Evolutionary conservation across 1,284 basidiomycete species (phyloP).

Genomic region (Ustilago hordei): DNA sequence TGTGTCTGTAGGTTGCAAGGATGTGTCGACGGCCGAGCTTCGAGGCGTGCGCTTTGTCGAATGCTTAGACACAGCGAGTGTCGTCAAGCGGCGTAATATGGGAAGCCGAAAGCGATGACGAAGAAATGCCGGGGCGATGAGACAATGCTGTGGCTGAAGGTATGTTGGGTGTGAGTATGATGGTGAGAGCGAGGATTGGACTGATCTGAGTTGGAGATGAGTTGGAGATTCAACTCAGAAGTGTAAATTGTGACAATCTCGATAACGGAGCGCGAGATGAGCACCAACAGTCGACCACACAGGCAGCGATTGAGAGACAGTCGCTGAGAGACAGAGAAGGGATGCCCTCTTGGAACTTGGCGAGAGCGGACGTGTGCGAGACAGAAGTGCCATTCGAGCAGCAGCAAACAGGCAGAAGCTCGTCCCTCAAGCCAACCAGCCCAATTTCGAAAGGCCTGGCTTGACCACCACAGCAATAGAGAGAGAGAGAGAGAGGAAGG

Average conservation of each 20-base stretch:
- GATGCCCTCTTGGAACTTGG: slow-evolving; percentile 9
- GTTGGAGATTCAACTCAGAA: slow-evolving; percentile 5
- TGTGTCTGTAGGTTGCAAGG: background rate
- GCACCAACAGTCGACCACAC: slow-evolving; percentile 1
- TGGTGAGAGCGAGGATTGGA: background rate
- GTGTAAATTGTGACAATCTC: slow-evolving; percentile 21
- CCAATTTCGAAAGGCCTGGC: slow-evolving; percentile 3
- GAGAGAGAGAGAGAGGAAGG: background rate
- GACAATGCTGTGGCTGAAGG: background rate
- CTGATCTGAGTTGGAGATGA: background rate
- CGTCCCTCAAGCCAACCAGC: background rate
- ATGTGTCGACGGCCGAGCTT: background rate
- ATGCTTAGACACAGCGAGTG: background rate
- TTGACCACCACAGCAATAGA: slow-evolving; percentile 4
- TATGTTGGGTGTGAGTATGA: background rate
- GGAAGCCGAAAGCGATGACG: background rate
- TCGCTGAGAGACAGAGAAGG: background rate
- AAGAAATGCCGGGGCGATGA: background rate
- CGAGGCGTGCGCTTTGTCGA: background rate
- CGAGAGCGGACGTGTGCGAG: slow-evolving; percentile 6
- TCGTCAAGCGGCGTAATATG: background rate
- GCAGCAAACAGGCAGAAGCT: slow-evolving; percentile 6
- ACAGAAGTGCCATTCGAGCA: slow-evolving; percentile 3
- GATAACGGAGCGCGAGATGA: slow-evolving; percentile 18
- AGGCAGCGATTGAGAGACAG: slow-evolving; percentile 2